Evolutionary conservation across 306 rosid species (phyloP), one percentile per base, ranked within the genome.

Genomic region (Calophaca sinica): DNA sequence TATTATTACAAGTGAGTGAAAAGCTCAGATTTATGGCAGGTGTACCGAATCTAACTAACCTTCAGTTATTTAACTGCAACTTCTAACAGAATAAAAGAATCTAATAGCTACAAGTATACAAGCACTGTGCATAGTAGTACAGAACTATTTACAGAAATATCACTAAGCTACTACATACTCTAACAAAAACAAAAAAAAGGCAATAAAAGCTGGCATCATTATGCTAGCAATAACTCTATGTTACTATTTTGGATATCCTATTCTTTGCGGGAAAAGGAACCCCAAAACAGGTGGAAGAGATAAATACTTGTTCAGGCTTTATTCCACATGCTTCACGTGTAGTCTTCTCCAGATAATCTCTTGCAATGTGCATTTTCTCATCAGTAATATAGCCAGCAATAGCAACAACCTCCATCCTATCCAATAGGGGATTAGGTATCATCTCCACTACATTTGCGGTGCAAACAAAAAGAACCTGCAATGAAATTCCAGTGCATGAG

Each of bases 381-480:
- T 96, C 98, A 53, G 98, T 89, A 68, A 96, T 89, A 84, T 96
- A 96, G 44, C 99, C 99, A 55, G 99, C 99, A 68, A 96, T 84
- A 48, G 98, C 67, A 73, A 96, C 89, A 63, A 96, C 96, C 83
- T 96, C 99, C 99, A 96, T 96, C 76, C 99, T 86, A 74, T 96
- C 96, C 87, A 96, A 84, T 59, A 96, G 85, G 83, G 98, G 98
- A 81, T 87, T 92, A 7, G 99, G 99, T 85, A 96, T 92, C 87
- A 79, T 89, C 75, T 96, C 98, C 77, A 96, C 81, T 38, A 96
- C 96, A 79, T 96, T 89, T 53, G 99, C 98, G 8, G 99, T 96
- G 88, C 99, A 96, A 62, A 96, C 99, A 88, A 96, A 96, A 62
- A 96, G 93, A 86, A 96, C 98, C 99, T 96, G 96, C 84, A 77